phyloP scores from a whole-genome alignment of 305 asterid genomes.

The Fraxinus greggii region DNA sequence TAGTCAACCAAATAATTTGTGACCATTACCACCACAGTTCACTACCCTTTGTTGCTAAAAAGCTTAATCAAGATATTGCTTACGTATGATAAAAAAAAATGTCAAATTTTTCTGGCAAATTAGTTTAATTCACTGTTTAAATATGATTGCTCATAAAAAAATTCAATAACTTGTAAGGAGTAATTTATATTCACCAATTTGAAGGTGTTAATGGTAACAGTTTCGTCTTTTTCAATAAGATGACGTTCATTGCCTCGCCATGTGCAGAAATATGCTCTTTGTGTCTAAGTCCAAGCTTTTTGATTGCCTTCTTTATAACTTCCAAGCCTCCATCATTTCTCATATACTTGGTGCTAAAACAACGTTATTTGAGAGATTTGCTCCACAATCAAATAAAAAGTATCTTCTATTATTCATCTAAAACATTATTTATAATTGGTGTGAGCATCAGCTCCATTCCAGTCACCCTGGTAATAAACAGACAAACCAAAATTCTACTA shows the following conservation, averaged over 20 bases:
- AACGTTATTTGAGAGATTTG: background rate
- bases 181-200: background rate
- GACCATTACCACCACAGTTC: background rate
- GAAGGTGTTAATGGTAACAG: conserved; percentile 66
- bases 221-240: conserved; percentile 81
- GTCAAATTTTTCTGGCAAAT: background rate
- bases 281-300: too few species aligned
- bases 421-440: conserved; percentile 64
- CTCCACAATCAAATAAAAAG: background rate
- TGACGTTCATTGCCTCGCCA: conserved; percentile 36
- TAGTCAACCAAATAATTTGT: background rate
- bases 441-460: conserved; percentile 98
- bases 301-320: conserved; percentile 59
- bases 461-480: conserved; percentile 59
- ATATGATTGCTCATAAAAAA: background rate
- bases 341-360: background rate
- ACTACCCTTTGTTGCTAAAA: background rate
- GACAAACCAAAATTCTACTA: background rate
- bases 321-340: conserved; percentile 62
- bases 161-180: background rate
- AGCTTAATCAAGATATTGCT: background rate
- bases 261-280: too few species aligned
- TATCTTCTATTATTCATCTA: background rate
- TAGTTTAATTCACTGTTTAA: background rate
- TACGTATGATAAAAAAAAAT: background rate